These are phyloP conservation scores for Ambrosia artemisiifolia DNA, from an alignment of 129 eudicot genomes.

Conservation along the genomic window DNA sequence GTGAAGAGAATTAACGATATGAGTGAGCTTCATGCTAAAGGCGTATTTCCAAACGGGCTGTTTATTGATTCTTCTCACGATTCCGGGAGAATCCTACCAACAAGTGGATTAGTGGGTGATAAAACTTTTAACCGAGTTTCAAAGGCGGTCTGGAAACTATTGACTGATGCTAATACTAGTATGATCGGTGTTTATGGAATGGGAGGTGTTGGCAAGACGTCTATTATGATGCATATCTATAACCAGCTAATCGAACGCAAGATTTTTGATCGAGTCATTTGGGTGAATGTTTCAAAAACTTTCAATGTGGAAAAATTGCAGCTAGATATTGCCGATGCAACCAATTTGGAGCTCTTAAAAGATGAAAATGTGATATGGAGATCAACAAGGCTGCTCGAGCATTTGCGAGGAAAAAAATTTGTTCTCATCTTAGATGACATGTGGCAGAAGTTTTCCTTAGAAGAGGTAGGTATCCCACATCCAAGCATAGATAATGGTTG, in stretches of 20 bases:
- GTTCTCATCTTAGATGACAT: slow-evolving; percentile 45
- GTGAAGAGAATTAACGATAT: slow-evolving; percentile 28
- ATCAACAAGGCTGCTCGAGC: slow-evolving; percentile 30
- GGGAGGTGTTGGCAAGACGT: slow-evolving; percentile 54
- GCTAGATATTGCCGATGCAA: slow-evolving; percentile 32
- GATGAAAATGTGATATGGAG: slow-evolving; percentile 34
- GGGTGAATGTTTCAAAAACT: slow-evolving; percentile 44
- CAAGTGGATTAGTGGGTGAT: slow-evolving; percentile 26
- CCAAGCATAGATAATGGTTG: slow-evolving; percentile 36
- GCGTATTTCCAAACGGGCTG: slow-evolving; percentile 29
- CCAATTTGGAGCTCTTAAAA: slow-evolving; percentile 30
- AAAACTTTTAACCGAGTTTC: slow-evolving; percentile 28
- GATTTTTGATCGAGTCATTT: slow-evolving; percentile 41
- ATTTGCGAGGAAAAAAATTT: slow-evolving; percentile 33
- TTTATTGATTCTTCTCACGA: slow-evolving; percentile 28
- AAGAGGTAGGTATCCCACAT: slow-evolving; percentile 48
- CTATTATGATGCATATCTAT: slow-evolving; percentile 36
- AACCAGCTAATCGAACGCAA: slow-evolving; percentile 31
- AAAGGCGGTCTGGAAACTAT: slow-evolving; percentile 30
- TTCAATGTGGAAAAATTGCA: slow-evolving; percentile 36
- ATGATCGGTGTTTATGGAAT: slow-evolving; percentile 45
- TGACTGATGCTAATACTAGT: slow-evolving; percentile 20
- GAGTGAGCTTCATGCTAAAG: slow-evolving; percentile 29
- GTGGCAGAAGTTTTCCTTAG: slow-evolving; percentile 41
- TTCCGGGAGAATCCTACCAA: slow-evolving; percentile 32